Evolutionary conservation across 345 rosid genomes (phyloP).

Genomic region (Rhodamnia argentea): DNA sequence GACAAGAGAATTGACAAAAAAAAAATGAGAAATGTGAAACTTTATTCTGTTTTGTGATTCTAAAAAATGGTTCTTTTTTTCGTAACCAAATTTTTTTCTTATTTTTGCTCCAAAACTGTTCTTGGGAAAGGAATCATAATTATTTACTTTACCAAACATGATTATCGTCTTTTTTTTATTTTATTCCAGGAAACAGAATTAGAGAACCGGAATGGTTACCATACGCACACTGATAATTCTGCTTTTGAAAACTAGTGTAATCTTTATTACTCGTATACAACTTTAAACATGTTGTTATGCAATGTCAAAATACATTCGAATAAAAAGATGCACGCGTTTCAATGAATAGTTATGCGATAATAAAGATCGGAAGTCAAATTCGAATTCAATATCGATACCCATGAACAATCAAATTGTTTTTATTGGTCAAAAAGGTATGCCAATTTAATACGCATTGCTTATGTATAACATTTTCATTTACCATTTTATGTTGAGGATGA

Average conservation of each 20-base stretch:
- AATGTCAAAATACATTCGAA: not conserved
- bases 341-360: not conserved
- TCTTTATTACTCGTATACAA: not conserved
- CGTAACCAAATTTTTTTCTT: too few species aligned
- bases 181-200: too few species aligned
- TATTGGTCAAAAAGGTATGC: not conserved
- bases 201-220: too few species aligned
- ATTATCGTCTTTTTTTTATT: too few species aligned
- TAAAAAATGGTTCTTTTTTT: too few species aligned
- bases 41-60: too few species aligned
- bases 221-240: too few species aligned
- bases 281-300: not conserved
- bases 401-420: not conserved
- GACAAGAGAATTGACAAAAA: too few species aligned
- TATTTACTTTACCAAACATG: too few species aligned
- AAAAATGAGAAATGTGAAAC: too few species aligned
- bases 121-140: too few species aligned
- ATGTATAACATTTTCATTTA: not conserved
- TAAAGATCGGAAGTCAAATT: not conserved
- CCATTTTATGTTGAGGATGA: not conserved
- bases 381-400: rapidly evolving
- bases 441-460: not conserved
- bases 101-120: too few species aligned
- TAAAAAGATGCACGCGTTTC: not conserved
- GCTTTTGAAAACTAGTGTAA: not conserved